phyloP scores from a whole-genome alignment of 2,329 filamentous ascomycete genomes.

The Monosporascus sp. region DNA sequence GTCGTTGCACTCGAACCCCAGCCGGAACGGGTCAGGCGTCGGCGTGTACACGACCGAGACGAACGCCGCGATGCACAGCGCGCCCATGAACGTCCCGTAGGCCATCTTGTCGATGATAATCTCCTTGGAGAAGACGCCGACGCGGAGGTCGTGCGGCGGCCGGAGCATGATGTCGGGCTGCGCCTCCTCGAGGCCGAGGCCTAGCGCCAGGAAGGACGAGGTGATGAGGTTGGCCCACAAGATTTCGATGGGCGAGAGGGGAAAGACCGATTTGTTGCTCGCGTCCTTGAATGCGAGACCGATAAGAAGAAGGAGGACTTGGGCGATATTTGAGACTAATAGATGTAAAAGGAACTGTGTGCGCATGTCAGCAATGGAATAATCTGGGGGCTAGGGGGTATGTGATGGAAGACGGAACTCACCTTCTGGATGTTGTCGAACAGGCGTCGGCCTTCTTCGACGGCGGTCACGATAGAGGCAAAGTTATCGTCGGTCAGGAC shows the following conservation, averaged over 20 bases:
- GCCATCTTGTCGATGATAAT: constrained; percentile 62
- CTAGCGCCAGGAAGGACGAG: constrained; percentile 65
- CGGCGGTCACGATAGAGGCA: constrained; percentile 69
- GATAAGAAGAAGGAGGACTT: constrained; percentile 63
- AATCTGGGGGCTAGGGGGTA: neutral
- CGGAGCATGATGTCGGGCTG: constrained; percentile 62
- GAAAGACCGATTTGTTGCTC: constrained; percentile 57
- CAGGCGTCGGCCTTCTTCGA: constrained; percentile 63
- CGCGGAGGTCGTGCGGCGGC: constrained; percentile 55
- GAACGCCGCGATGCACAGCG: constrained; percentile 57
- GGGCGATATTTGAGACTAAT: constrained; percentile 64
- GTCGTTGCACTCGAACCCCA: constrained; percentile 56
- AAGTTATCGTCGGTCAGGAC: constrained; percentile 87
- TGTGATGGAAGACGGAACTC: constrained; percentile 17
- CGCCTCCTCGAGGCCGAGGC: constrained; percentile 65
- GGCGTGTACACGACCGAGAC: constrained; percentile 49
- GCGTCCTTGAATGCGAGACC: constrained; percentile 64
- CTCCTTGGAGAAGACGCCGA: constrained; percentile 59
- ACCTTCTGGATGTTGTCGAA: constrained; percentile 74
- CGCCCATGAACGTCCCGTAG: constrained; percentile 60
- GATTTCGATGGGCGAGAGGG: constrained; percentile 66
- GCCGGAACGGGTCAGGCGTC: constrained; percentile 29
- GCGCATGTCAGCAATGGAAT: neutral
- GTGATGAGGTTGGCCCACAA: constrained; percentile 75
- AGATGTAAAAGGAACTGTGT: constrained; percentile 57